Percentiles rank a stretch among this genome's conserved stretches.
Evolutionary conservation across 805 yeast species (phyloP).

Genomic region (Barnettozyma populi): DNA sequence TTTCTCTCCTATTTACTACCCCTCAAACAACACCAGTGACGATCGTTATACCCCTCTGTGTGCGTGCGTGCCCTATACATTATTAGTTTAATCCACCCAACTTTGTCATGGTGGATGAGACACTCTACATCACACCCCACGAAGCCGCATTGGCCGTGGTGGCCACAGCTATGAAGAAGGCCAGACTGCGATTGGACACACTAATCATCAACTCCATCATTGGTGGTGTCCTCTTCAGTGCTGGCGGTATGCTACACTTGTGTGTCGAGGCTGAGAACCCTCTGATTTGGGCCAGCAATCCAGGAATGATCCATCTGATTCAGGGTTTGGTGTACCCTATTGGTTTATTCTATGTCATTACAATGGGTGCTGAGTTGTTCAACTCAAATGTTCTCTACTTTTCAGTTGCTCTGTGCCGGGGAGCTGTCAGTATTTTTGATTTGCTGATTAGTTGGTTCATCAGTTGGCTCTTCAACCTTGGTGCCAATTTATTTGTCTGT

Average conservation of each 20-base stretch:
- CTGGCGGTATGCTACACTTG: conserved; percentile 69
- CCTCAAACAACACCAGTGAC: neutral
- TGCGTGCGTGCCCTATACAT: neutral
- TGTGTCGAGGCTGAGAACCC: conserved; percentile 50
- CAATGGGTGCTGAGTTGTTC: conserved; percentile 70
- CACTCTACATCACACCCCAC: conserved; percentile 63
- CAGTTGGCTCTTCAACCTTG: conserved; percentile 64
- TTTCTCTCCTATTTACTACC: neutral
- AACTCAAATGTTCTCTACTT: conserved; percentile 72
- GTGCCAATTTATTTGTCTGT: conserved; percentile 58
- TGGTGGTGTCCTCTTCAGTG: conserved; percentile 64
- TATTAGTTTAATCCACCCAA: neutral
- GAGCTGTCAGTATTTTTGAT: conserved; percentile 65
- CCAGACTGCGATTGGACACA: conserved; percentile 57
- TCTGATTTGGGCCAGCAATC: conserved; percentile 33
- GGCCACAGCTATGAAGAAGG: conserved; percentile 80
- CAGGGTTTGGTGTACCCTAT: conserved; percentile 65
- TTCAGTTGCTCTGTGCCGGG: conserved; percentile 60
- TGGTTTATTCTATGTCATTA: conserved; percentile 69
- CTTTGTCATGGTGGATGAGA: conserved; percentile 36
- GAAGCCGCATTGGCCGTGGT: conserved; percentile 82
- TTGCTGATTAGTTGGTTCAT: conserved; percentile 58
- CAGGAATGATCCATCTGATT: conserved; percentile 47
- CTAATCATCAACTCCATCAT: conserved; percentile 58
- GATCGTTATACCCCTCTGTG: neutral